Base-by-base conservation (phyloP, 768 basidiomycete genomes). In the Pleurotus pulmonarius region DNA sequence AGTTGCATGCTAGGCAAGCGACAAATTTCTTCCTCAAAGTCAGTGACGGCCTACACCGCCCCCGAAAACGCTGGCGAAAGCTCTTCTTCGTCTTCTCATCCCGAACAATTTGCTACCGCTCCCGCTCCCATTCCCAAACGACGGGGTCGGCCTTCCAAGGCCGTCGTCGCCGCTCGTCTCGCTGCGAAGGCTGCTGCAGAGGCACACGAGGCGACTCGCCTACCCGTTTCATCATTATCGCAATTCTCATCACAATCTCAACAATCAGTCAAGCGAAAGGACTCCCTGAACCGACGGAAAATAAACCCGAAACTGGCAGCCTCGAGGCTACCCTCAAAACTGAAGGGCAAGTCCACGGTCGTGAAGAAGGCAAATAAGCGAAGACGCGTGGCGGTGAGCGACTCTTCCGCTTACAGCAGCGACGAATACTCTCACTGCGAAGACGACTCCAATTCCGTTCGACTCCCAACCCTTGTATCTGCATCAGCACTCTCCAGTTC, bases 401-500 rank as follows among this genome's bases (percentile, higher is more conserved):
- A 62, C 57, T 71, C 67, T 29, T 68, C 65, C 39, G 48, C 40
- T 4, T 75, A 76, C 47, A 69, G 72, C 57, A 76, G 69, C 56
- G 75, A 77, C 63, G 63, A 70, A 53, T 72, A 76, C 58, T 64
- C 70, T 46, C 62, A 46, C 56, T 63, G 63, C 55, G 59, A 67
- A 55, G 65, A 69, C 37, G 67, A 70, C 55, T 62, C 54, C 15
- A 70, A 66, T 9, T 73, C 73, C 4, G 69, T 63, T 45, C 73
- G 70, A 48, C 84, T 86, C 66, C 87, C 87, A 11, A 88, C 85
- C 20, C 88, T 89, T 65, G 74, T 89, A 24, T 81, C 85, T 25
- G 87, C 87, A 18, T 83, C 84, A 26, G 83, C 73, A 2, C 62
- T 83, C 40, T 79, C 82, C 6, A 75, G 72, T 8, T 79, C 80